phyloP scores from a whole-genome alignment of 805 yeast species.

The Lachancea dasiensis region DNA sequence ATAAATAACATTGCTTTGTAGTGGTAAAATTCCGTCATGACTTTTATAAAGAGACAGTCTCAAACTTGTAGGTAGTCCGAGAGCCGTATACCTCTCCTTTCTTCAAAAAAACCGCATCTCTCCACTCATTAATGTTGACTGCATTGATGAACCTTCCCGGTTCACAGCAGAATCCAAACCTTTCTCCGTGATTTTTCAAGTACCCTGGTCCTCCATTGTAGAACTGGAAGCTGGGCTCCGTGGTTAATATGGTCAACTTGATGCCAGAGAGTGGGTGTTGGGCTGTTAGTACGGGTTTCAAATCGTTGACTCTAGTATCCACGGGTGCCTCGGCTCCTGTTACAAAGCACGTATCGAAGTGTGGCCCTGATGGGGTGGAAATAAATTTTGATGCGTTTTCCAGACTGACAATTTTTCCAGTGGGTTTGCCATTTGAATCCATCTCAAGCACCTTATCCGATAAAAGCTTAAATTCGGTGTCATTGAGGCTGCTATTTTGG shows the following conservation, averaged over 20 bases:
- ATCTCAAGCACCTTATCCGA: slow-evolving; percentile 40
- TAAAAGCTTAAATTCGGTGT: slow-evolving; percentile 35
- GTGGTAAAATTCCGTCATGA: no score
- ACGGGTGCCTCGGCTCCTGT: slow-evolving; percentile 31
- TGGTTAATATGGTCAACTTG: slow-evolving; percentile 41
- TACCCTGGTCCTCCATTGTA: slow-evolving; percentile 54
- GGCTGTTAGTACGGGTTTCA: slow-evolving; percentile 45
- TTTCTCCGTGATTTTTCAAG: slow-evolving; percentile 29
- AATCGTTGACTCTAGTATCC: no score
- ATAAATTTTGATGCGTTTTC: slow-evolving; percentile 10
- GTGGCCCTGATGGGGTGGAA: slow-evolving; percentile 19
- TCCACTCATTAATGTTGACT: slow-evolving; percentile 42
- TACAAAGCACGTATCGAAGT: slow-evolving; percentile 45
- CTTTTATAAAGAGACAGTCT: neutral
- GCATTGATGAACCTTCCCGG: slow-evolving; percentile 57
- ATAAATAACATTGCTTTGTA: no score
- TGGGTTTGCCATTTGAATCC: slow-evolving; percentile 37
- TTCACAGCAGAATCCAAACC: slow-evolving; percentile 57
- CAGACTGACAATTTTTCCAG: slow-evolving; percentile 34
- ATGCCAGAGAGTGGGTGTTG: slow-evolving; percentile 40
- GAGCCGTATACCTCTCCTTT: slow-evolving; percentile 53
- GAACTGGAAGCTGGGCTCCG: slow-evolving; percentile 63
- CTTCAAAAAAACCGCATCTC: slow-evolving; percentile 40
- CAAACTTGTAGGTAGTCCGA: slow-evolving; percentile 26
- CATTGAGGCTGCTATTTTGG: slow-evolving; percentile 29